These are phyloP conservation scores for Iris macrosiphon DNA, from an alignment of 106 monocot genomes.

Conservation along the genomic window DNA sequence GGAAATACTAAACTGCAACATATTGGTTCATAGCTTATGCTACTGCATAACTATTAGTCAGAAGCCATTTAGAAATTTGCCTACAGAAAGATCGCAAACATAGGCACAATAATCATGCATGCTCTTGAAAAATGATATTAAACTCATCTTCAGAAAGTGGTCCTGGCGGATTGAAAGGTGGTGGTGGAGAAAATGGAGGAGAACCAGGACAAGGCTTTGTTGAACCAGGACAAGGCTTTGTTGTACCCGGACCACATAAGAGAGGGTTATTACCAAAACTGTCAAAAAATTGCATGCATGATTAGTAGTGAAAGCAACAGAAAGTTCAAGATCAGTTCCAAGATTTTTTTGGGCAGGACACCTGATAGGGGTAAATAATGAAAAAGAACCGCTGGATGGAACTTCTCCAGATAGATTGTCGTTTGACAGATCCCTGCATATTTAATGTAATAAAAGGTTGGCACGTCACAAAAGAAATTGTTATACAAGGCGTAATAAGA, in stretches of 20 bases:
- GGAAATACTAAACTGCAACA: too few relatives aligned
- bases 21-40: too few relatives aligned
- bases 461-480: not conserved
- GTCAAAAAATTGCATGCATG: slow-evolving; percentile 16
- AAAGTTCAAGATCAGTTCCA: too few relatives aligned
- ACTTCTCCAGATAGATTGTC: slow-evolving; percentile 71
- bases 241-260: slow-evolving; percentile 63
- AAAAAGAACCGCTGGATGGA: slow-evolving; percentile 72
- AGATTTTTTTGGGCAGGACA: too few relatives aligned
- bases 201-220: slow-evolving; percentile 39
- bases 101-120: too few relatives aligned
- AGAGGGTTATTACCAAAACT: slow-evolving; percentile 73
- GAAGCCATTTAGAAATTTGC: too few relatives aligned
- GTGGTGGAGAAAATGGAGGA: slow-evolving; percentile 72
- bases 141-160: too few relatives aligned
- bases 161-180: slow-evolving; percentile 54
- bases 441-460: not conserved
- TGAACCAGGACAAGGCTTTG: slow-evolving; percentile 58
- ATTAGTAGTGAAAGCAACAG: too few relatives aligned
- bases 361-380: too few relatives aligned
- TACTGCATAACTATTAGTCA: too few relatives aligned
- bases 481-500: not conserved
- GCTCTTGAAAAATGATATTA: too few relatives aligned
- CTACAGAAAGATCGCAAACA: too few relatives aligned
- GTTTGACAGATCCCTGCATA: slow-evolving; percentile 67